phyloP scores from a whole-genome alignment of 179 eudicot genomes.

The Silene noctiflora region DNA sequence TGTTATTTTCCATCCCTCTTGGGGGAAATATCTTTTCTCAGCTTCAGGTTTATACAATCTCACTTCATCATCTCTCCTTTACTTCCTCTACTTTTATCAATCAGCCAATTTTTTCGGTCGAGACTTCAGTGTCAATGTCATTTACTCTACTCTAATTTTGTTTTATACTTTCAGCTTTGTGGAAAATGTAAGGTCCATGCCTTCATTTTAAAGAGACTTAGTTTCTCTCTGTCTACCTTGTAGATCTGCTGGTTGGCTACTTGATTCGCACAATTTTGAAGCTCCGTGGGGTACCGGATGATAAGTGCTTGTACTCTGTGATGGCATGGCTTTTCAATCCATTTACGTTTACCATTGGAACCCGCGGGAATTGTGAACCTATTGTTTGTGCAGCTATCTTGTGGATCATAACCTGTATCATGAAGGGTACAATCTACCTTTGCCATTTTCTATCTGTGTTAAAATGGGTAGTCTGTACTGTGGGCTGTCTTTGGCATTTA shows the following conservation, averaged over 20 bases:
- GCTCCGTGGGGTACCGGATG: constrained; percentile 82
- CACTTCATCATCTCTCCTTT: not conserved
- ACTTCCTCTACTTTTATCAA: not conserved
- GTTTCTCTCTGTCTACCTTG: constrained; percentile 25
- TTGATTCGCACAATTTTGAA: constrained; percentile 71
- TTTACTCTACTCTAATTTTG: constrained; percentile 10
- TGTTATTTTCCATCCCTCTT: constrained; percentile 63
- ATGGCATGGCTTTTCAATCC: constrained; percentile 96
- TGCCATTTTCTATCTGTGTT: not conserved
- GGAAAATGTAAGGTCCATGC: constrained; percentile 11
- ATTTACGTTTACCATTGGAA: constrained; percentile 97
- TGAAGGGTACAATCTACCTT: constrained; percentile 58
- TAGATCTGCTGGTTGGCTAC: constrained; percentile 79
- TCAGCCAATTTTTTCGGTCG: not conserved
- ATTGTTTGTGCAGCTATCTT: constrained; percentile 81
- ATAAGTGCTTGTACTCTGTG: constrained; percentile 43
- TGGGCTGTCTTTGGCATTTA: not conserved
- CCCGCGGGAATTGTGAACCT: constrained; percentile 99
- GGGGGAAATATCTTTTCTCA: constrained; percentile 90
- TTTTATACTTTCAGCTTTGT: constrained; percentile 27
- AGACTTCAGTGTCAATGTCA: not conserved
- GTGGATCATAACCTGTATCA: constrained; percentile 84
- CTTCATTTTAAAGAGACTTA: constrained; percentile 24
- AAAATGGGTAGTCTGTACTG: not conserved
- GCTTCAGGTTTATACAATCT: constrained; percentile 57